Base-by-base conservation (phyloP, 148 eudicot genomes). In the Rhododendron mucronatum region DNA sequence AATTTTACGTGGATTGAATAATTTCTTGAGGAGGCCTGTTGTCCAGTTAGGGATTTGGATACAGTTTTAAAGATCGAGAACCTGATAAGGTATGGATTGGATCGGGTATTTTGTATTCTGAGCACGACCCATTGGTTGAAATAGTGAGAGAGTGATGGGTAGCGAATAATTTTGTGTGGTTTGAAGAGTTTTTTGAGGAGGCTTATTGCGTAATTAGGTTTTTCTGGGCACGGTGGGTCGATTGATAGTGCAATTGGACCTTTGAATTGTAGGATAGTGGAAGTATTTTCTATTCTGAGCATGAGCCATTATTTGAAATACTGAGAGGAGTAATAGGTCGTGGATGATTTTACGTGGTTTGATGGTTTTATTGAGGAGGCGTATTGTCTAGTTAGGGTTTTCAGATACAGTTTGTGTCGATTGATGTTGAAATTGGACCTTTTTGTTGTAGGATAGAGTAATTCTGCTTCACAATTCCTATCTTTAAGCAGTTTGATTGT, bases 61-160 rank as follows among this genome's bases (percentile, higher is more conserved):
- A n/a, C 11, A n/a, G 13, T 23, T 65, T 65, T 6, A 3, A 53
- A 53, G 57, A 15, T 53, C 57, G 15, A 61, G 67, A 61, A 23
- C 71, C 71, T 21, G 71, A 63, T 35, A 83, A 78, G 88, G 88
- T 83, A 59, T 51, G 23, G 47, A 13, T 45, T 51, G 16, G 30
- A 39, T 20, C 37, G 12, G 9, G 33, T 78, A 0, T 26, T 21
- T 61, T 23, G 1, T 16, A 21, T 33, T 78, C 11, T 18, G 11
- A 44, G 41, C 13, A 15, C 2, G 15, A 76, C 83, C 67, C 79
- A 41, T 35, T 81, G 20, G 26, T 37, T 81, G 76, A 30, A 37
- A 45, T 37, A 23, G 23, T n/a, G 6, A 35, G 26, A 73, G 53
- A 57, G n/a, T 16, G 23, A 20, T 51, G 82, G 88, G 85, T 82